These are phyloP conservation scores for Pouteria glomerata DNA, from an alignment of 148 eudicot genomes.

Conservation along the genomic window DNA sequence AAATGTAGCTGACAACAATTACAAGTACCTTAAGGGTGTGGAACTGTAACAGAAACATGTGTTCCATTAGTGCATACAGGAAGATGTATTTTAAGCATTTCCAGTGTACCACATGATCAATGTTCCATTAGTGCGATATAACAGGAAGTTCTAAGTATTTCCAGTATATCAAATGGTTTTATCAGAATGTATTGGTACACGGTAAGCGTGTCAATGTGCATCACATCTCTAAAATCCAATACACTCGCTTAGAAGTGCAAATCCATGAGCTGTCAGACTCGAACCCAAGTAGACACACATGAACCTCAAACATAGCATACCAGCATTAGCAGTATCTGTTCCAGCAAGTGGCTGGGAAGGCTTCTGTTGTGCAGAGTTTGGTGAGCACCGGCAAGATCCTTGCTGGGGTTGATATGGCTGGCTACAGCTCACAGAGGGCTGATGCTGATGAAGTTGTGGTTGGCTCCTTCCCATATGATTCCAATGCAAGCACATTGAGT, in stretches of 20 bases:
- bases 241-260: background rate
- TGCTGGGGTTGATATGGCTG: conserved; percentile 17
- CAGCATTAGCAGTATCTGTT: background rate
- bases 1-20: background rate
- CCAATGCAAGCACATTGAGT: conserved; percentile 3
- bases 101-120: too few species aligned
- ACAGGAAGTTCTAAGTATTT: background rate
- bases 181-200: too few species aligned
- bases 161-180: background rate
- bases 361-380: conserved; percentile 10
- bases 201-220: too few species aligned
- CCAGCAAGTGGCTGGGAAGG: conserved; percentile 6
- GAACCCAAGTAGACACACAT: background rate
- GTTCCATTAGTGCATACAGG: too few species aligned
- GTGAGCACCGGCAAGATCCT: conserved; percentile 1
- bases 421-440: conserved; percentile 2
- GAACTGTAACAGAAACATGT: too few species aligned
- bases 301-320: conserved; percentile 8
- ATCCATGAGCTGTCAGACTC: background rate
- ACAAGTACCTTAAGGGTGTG: background rate
- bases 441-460: conserved; percentile 11
- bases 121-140: too few species aligned
- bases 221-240: background rate
- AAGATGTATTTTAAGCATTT: too few species aligned
- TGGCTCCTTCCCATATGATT: conserved; percentile 12